Percentiles rank a stretch among this genome's conserved stretches.
Evolutionary conservation across 2,329 filamentous ascomycete species (phyloP).

Genomic region (Ceratocystis diversiconidia): DNA sequence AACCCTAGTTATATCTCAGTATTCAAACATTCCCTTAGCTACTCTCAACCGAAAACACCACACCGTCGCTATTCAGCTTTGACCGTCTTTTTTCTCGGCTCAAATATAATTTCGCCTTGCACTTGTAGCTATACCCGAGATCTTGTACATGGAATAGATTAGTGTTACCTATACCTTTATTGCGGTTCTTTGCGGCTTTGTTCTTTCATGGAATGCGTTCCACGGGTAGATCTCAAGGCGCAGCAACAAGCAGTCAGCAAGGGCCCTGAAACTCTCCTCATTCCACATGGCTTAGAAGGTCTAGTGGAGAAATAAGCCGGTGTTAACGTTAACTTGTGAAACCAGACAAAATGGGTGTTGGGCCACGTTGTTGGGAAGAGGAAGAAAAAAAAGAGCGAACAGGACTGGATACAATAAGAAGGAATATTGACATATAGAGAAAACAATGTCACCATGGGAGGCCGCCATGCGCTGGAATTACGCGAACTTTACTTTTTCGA

Average conservation of each 20-base stretch:
- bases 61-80: background rate
- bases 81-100: background rate
- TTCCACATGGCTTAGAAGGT: background rate
- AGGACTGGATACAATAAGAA: background rate
- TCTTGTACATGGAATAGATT: background rate
- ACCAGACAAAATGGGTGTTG: background rate
- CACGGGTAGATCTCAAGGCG: background rate
- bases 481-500: background rate
- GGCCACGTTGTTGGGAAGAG: background rate
- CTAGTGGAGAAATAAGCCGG: background rate
- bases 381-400: background rate
- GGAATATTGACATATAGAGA: background rate
- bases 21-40: too few relatives aligned
- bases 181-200: too few relatives aligned
- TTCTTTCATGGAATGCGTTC: background rate
- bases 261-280: background rate
- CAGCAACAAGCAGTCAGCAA: background rate
- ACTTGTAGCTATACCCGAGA: background rate
- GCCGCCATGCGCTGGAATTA: background rate
- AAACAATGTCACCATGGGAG: background rate
- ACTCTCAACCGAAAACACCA: too few relatives aligned
- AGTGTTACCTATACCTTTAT: background rate
- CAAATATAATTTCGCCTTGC: background rate
- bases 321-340: background rate
- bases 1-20: background rate